A percentile compares a stretch with the other conserved stretches of the same genome.
Evolutionary conservation across 768 basidiomycete genomes (phyloP).

Genomic region (Trichaptum fuscoviolaceum): DNA sequence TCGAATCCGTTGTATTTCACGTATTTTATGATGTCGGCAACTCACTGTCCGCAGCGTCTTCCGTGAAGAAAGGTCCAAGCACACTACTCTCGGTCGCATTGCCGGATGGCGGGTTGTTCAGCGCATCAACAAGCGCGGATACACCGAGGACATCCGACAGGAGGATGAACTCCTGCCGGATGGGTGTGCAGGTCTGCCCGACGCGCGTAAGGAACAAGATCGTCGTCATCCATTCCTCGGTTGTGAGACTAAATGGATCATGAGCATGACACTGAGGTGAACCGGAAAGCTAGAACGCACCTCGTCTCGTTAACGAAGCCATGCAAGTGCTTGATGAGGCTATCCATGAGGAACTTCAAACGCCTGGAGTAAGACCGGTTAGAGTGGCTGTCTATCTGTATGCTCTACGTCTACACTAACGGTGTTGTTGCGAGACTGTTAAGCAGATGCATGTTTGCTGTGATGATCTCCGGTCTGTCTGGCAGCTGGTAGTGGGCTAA

Average conservation of each 20-base stretch:
- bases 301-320: slow-evolving; percentile 68
- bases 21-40: slow-evolving; percentile 1
- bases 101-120: slow-evolving; percentile 62
- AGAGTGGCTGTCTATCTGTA: slow-evolving; percentile 11
- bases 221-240: slow-evolving; percentile 80
- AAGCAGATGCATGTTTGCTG: slow-evolving; percentile 40
- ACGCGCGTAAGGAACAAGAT: slow-evolving; percentile 73
- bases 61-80: slow-evolving; percentile 79
- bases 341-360: slow-evolving; percentile 41
- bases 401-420: slow-evolving; percentile 23
- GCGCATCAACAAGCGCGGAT: slow-evolving; percentile 67
- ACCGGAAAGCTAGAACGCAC: slow-evolving; percentile 21
- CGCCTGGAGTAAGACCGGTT: slow-evolving; percentile 26
- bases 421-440: slow-evolving; percentile 31
- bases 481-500: slow-evolving; percentile 32
- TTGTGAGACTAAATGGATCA: slow-evolving; percentile 45
- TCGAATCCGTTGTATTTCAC: not conserved
- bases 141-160: slow-evolving; percentile 80
- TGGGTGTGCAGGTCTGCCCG: slow-evolving; percentile 66
- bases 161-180: slow-evolving; percentile 71
- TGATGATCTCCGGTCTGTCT: slow-evolving; percentile 44
- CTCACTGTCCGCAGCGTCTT: slow-evolving; percentile 69
- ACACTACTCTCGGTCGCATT: slow-evolving; percentile 71
- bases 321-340: slow-evolving; percentile 64
- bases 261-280: not conserved